Base-by-base conservation (phyloP, 1,139 yeast species). In the Citeromyces hawaiiensis region DNA sequence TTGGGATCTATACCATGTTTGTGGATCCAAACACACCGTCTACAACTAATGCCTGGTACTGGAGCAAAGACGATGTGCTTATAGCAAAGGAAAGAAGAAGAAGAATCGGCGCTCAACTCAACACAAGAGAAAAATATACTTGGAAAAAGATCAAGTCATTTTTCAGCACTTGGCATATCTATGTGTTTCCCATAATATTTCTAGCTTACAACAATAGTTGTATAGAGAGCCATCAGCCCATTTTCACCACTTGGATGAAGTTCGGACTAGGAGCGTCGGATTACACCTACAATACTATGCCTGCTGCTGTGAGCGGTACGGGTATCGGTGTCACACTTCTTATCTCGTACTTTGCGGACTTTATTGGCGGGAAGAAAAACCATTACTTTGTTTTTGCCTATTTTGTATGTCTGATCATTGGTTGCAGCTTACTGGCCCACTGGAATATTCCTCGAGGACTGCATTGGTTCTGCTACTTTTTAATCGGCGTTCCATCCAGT, bases 21-120 rank as follows among this genome's bases (percentile, higher is more conserved):
- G 48, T 68, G 47, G 61, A 79, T 46, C 91, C 91, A 2, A 88
- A 86, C 37, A 76, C 82, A 30, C 91, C 91, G 15, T 57, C 63
- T 43, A 66, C 70, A 40, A 72, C 79, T 48, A 69, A 70, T 54
- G 67, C 77, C 36, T 63, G 72, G 44, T 70, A 69, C 53, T 61
- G 74, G 43, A 62, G 72, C 5, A 81, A 78, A 48, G 81, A 77
- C 34, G 91, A 81, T 46, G 75, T 77, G 37, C 60, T 70, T 43
- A 58, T 79, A 40, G 83, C 83, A 11, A 64, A 81, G 47, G 63
- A 61, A 39, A 68, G 86, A 55, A 65, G 76, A 6, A 62, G 55
- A 42, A 59, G 59, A 23, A 70, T 71, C 50, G 57, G 62, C 48
- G 57, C 58, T 9, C 55, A 54, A 37, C 43, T 46, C 18, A 45